phyloP scores from a whole-genome alignment of 176 grass and related monocot species.

The Aegilops sharonensis region DNA sequence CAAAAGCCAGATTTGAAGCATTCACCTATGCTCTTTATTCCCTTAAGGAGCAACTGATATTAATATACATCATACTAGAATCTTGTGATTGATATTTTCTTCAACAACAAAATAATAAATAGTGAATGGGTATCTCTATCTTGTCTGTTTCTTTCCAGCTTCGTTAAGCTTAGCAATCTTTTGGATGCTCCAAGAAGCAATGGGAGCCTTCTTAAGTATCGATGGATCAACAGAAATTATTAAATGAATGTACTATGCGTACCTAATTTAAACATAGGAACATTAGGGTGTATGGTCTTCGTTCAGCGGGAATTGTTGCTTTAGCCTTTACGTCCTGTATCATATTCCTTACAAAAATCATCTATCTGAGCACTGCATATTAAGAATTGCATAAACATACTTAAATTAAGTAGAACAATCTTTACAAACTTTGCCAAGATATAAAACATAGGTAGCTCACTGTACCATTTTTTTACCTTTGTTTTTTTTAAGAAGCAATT shows the following conservation, averaged over 20 bases:
- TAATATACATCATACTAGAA: neutral
- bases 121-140: slow-evolving; percentile 21
- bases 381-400: slow-evolving; percentile 16
- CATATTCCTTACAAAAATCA: neutral
- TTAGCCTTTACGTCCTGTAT: slow-evolving; percentile 30
- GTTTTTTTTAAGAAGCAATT: neutral
- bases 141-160: slow-evolving; percentile 33
- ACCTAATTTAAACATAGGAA: slow-evolving; percentile 13
- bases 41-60: neutral
- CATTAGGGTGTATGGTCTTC: slow-evolving; percentile 30
- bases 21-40: slow-evolving; percentile 36
- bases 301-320: slow-evolving; percentile 37
- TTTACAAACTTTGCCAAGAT: slow-evolving; percentile 5
- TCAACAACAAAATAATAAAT: neutral
- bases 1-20: slow-evolving; percentile 11
- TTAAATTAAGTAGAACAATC: slow-evolving; percentile 17
- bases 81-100: neutral
- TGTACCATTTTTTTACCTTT: neutral
- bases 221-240: neutral
- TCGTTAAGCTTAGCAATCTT: slow-evolving; percentile 18
- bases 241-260: neutral
- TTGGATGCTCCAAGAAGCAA: slow-evolving; percentile 35
- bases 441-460: neutral
- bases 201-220: slow-evolving; percentile 36
- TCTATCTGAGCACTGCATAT: neutral